Conservation (phyloP, 192 early-diverging fungal species). For the Irineochytrium annulatum region DNA sequence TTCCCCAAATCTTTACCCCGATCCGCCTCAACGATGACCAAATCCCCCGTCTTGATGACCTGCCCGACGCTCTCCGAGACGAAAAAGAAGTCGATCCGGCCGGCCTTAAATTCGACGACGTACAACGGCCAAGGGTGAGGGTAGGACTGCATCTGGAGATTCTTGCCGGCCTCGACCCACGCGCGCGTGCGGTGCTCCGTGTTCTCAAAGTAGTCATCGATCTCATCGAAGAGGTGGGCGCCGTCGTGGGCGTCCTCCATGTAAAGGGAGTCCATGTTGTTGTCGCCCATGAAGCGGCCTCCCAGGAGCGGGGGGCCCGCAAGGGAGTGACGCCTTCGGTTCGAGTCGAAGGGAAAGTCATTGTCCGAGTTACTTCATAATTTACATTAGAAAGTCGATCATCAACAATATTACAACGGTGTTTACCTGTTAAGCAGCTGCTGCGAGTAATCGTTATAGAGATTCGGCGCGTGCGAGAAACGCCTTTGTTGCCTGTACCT, state of each 20-base stretch:
- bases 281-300: slow-evolving; percentile 25
- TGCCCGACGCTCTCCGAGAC: slow-evolving; percentile 43
- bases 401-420: slow-evolving; percentile 2
- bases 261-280: slow-evolving; percentile 34
- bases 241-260: slow-evolving; percentile 29
- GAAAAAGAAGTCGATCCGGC: slow-evolving; percentile 80
- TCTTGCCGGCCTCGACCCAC: slow-evolving; percentile 59
- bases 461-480: slow-evolving; percentile 52
- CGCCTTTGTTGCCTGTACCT: slow-evolving; percentile 47
- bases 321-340: slow-evolving; percentile 47
- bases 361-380: slow-evolving; percentile 1
- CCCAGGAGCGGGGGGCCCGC: slow-evolving; percentile 39
- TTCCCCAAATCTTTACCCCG: slow-evolving; percentile 90
- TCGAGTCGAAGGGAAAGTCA: slow-evolving; percentile 16
- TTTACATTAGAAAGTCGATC: background rate
- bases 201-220: slow-evolving; percentile 68
- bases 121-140: slow-evolving; percentile 60
- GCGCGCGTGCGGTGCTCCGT: slow-evolving; percentile 52
- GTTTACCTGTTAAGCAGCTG: slow-evolving; percentile 25
- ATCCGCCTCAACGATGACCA: slow-evolving; percentile 87
- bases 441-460: slow-evolving; percentile 36
- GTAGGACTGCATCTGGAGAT: slow-evolving; percentile 47
- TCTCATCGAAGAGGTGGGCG: slow-evolving; percentile 41
- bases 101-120: slow-evolving; percentile 85
- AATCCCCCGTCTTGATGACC: slow-evolving; percentile 58